Evolutionary conservation across 1,139 yeast genomes (phyloP).

Genomic region (Scheffersomyces cryptocercus): DNA sequence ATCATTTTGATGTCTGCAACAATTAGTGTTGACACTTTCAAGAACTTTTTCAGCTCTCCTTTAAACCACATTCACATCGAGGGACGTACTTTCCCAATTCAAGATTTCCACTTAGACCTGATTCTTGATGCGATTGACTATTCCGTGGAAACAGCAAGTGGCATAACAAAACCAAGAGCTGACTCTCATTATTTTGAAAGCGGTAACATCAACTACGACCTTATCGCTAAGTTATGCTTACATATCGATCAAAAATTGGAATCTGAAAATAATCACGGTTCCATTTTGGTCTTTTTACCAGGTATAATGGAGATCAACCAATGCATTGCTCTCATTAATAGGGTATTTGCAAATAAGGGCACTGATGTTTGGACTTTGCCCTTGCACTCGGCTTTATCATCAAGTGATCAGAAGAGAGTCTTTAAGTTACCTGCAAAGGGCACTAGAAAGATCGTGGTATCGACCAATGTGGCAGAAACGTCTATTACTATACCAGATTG

Average conservation of each 20-base stretch:
- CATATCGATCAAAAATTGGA: constrained; percentile 51
- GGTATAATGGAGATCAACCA: constrained; percentile 86
- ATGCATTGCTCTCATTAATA: constrained; percentile 29
- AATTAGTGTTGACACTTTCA: constrained; percentile 71
- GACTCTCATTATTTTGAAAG: constrained; percentile 62
- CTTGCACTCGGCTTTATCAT: constrained; percentile 81
- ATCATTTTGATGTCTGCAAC: constrained; percentile 94
- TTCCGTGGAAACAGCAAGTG: constrained; percentile 46
- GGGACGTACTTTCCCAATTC: constrained; percentile 91
- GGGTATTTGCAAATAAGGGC: constrained; percentile 14
- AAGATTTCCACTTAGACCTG: constrained; percentile 70
- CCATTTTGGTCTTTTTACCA: constrained; percentile 82
- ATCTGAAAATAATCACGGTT: constrained; percentile 53
- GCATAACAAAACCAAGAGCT: constrained; percentile 52
- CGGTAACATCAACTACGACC: constrained; percentile 73
- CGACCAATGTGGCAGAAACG: constrained; percentile 87
- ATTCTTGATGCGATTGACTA: constrained; percentile 58
- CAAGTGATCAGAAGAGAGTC: constrained; percentile 78
- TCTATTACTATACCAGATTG: constrained; percentile 93
- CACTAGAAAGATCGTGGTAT: constrained; percentile 76
- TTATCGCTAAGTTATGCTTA: constrained; percentile 58
- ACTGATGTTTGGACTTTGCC: constrained; percentile 59
- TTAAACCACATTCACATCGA: constrained; percentile 72
- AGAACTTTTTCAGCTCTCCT: constrained; percentile 54
- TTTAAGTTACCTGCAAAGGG: constrained; percentile 56